These are phyloP conservation scores for Aspergillus amoenus DNA, from an alignment of 2,329 filamentous ascomycete genomes.

Conservation along the genomic window DNA sequence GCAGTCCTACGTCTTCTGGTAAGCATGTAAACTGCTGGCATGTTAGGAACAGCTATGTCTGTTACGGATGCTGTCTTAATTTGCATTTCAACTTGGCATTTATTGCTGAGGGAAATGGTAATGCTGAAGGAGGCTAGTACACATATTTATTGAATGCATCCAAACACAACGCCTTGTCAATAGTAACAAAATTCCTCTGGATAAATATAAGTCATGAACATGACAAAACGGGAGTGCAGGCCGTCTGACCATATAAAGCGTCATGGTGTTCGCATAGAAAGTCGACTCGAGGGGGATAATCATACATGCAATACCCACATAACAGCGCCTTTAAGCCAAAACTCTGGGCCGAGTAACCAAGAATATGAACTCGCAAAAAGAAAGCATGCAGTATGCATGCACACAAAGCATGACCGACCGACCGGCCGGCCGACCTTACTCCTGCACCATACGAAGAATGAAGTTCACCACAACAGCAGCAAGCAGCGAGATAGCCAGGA, in stretches of 20 bases:
- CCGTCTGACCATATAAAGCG: background rate
- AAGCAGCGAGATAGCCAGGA: conserved; percentile 81
- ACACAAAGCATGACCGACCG: background rate
- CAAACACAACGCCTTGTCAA: conserved; percentile 6
- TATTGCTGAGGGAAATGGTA: background rate
- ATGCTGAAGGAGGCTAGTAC: background rate
- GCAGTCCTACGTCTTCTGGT: background rate
- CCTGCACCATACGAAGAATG: conserved; percentile 62
- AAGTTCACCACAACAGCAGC: conserved; percentile 96
- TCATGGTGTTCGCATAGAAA: background rate
- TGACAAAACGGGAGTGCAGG: background rate
- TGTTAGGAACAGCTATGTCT: background rate
- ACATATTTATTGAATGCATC: background rate
- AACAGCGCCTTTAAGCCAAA: background rate
- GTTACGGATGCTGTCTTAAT: background rate
- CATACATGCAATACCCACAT: background rate
- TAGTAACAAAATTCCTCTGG: background rate
- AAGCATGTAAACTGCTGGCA: background rate
- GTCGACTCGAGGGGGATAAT: conserved; percentile 1
- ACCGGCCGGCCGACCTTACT: background rate
- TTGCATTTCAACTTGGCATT: background rate
- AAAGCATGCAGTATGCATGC: background rate
- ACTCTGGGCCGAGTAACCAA: background rate
- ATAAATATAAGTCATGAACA: background rate
- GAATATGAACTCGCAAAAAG: background rate